Evolutionary conservation across 2,329 filamentous ascomycete species (phyloP).

Genomic region (Fusarium circinatum): DNA sequence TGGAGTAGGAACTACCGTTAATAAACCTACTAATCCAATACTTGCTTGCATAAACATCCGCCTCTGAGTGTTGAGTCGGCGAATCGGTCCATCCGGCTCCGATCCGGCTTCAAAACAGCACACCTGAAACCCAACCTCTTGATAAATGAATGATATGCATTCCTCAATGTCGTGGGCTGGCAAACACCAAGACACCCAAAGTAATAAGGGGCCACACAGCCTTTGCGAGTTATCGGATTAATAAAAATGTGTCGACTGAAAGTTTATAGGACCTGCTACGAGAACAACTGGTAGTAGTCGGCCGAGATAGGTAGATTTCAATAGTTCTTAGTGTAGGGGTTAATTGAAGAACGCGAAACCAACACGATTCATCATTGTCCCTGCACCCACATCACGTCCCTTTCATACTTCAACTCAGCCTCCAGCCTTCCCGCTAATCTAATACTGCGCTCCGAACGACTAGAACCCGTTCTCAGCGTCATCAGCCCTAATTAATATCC

Average conservation of each 20-base stretch:
- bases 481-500: slow-evolving; percentile 15
- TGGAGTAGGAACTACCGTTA: background rate
- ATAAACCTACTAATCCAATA: background rate
- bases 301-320: background rate
- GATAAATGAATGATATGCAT: slow-evolving; percentile 15
- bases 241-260: background rate
- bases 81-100: slow-evolving; percentile 12
- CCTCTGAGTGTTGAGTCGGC: slow-evolving; percentile 2
- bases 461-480: slow-evolving; percentile 5
- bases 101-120: slow-evolving; percentile 28
- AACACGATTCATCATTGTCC: slow-evolving; percentile 35
- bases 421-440: slow-evolving; percentile 34
- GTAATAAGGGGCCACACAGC: background rate
- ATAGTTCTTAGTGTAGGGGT: background rate
- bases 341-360: slow-evolving; percentile 38
- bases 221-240: background rate
- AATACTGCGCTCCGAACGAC: slow-evolving; percentile 2
- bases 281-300: background rate
- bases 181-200: background rate
- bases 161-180: background rate
- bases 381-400: slow-evolving; percentile 14
- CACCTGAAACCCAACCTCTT: slow-evolving; percentile 21
- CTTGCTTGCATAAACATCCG: background rate
- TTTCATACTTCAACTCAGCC: slow-evolving; percentile 16
- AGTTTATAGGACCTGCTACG: background rate